Conservation (phyloP, 306 rosid species). For the Potentilla sterilis region DNA sequence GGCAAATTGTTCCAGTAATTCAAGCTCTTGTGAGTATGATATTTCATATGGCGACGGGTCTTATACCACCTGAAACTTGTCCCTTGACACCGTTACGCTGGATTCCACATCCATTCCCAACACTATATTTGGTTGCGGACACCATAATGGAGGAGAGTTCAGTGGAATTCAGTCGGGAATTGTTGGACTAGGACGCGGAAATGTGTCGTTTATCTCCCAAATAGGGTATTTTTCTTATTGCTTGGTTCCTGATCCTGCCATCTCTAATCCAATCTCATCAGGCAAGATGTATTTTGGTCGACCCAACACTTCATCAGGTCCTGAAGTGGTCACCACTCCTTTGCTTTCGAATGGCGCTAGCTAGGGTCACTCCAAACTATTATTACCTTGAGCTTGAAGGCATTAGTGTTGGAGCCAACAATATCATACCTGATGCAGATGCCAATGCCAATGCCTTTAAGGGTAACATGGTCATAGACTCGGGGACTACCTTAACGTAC, state of each 20-base stretch:
- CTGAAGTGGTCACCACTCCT: slow-evolving; percentile 10
- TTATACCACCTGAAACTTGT: not conserved
- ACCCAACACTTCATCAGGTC: not conserved
- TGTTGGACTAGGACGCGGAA: slow-evolving; percentile 10
- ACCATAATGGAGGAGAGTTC: not conserved
- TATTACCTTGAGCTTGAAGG: slow-evolving; percentile 19
- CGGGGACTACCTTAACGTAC: slow-evolving; percentile 32
- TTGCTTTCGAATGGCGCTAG: not conserved
- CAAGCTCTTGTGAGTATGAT: not conserved
- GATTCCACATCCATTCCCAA: not conserved
- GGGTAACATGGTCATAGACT: slow-evolving; percentile 43
- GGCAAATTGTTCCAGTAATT: not conserved
- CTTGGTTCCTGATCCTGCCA: slow-evolving; percentile 11
- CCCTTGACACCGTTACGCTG: not conserved
- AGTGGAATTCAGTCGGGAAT: slow-evolving; percentile 8
- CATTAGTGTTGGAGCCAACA: slow-evolving; percentile 8
- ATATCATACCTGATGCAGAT: not conserved
- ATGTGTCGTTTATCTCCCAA: slow-evolving; percentile 11
- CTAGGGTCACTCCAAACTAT: not conserved
- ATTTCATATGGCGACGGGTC: not conserved
- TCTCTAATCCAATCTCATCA: not conserved
- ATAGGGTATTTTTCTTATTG: slow-evolving; percentile 19
- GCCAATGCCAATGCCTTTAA: not conserved
- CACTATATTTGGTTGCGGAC: slow-evolving; percentile 8
- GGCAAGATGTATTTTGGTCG: slow-evolving; percentile 21